Percentiles rank a stretch among this genome's conserved stretches.
These are phyloP conservation scores for Acanthamoeba castellanii DNA, from an alignment of 208 protist species.

Conservation along the genomic window DNA sequence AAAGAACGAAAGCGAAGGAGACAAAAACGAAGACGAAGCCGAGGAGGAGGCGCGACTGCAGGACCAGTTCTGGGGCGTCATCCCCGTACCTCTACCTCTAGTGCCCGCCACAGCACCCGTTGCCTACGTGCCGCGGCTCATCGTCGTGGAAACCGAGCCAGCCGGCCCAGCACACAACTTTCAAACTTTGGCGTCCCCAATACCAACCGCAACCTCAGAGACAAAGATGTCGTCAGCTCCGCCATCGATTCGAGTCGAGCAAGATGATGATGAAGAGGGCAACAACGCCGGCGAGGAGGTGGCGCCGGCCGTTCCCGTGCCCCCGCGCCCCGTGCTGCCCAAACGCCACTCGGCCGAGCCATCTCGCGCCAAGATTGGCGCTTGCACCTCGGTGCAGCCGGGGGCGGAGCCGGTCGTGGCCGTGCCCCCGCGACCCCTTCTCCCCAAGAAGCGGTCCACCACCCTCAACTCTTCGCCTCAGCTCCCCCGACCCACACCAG, in stretches of 20 bases:
- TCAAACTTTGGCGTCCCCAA: not conserved
- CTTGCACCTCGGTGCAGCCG: not conserved
- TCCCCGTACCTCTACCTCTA: not conserved
- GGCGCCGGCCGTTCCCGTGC: not conserved
- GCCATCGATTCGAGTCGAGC: not conserved
- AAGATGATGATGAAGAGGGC: not conserved
- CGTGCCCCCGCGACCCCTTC: not conserved
- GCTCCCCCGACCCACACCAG: not conserved
- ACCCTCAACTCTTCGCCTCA: not conserved
- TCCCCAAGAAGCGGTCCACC: slow-evolving; percentile 20
- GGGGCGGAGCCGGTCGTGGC: not conserved
- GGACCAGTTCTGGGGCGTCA: slow-evolving; percentile 26
- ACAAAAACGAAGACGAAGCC: not conserved
- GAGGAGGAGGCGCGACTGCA: not conserved
- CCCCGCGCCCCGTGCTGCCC: not conserved
- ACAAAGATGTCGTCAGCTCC: not conserved
- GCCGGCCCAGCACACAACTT: not conserved
- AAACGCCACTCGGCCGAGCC: not conserved
- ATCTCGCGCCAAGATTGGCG: not conserved
- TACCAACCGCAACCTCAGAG: not conserved
- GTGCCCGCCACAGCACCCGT: not conserved
- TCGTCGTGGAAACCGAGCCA: not conserved
- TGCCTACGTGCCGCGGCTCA: not conserved
- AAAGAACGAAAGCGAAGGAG: slow-evolving; percentile 10
- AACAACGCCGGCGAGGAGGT: too few species aligned